Evolutionary conservation across 2,329 filamentous ascomycete species (phyloP).

Genomic region (Colletotrichum plurivorum): DNA sequence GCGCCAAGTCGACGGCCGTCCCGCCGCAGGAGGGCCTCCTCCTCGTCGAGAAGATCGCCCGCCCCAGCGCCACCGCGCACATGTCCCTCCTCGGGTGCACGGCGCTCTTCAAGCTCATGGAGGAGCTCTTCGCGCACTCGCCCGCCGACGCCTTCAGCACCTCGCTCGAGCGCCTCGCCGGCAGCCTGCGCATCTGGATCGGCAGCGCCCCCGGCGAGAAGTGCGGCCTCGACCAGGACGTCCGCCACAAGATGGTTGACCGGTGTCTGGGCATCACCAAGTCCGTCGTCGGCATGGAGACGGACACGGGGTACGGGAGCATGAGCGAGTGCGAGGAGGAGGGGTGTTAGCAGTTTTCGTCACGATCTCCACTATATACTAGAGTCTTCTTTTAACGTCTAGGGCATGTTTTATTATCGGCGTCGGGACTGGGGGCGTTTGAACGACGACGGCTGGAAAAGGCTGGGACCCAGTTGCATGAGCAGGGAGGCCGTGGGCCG

Average conservation of each 20-base stretch:
- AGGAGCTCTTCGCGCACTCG: conserved; percentile 62
- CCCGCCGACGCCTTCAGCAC: conserved; percentile 62
- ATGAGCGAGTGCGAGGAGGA: conserved; percentile 65
- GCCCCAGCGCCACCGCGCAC: conserved; percentile 55
- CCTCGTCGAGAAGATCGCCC: conserved; percentile 65
- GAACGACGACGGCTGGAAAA: conserved; percentile 34
- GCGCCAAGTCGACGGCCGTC: conserved; percentile 53
- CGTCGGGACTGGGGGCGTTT: conserved; percentile 8
- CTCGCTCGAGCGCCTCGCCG: conserved; percentile 70
- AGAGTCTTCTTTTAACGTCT: conserved; percentile 30
- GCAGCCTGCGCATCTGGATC: conserved; percentile 72
- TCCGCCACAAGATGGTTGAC: conserved; percentile 69
- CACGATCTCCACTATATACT: conserved; percentile 24
- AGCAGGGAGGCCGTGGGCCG: conserved; percentile 21
- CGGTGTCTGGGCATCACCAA: conserved; percentile 70
- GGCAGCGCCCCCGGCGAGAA: conserved; percentile 66
- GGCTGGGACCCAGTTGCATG: conserved; percentile 34
- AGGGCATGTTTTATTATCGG: conserved; percentile 22
- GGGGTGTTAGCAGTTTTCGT: conserved; percentile 27
- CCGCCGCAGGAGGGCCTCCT: conserved; percentile 60
- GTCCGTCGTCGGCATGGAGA: conserved; percentile 71
- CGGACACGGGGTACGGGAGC: conserved; percentile 72
- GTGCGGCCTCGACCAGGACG: conserved; percentile 63
- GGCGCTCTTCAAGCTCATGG: conserved; percentile 71
- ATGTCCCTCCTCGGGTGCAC: conserved; percentile 73